Evolutionary conservation across 495 filamentous ascomycete species (phyloP).

Genomic region (Aspergillus coremiiformis): DNA sequence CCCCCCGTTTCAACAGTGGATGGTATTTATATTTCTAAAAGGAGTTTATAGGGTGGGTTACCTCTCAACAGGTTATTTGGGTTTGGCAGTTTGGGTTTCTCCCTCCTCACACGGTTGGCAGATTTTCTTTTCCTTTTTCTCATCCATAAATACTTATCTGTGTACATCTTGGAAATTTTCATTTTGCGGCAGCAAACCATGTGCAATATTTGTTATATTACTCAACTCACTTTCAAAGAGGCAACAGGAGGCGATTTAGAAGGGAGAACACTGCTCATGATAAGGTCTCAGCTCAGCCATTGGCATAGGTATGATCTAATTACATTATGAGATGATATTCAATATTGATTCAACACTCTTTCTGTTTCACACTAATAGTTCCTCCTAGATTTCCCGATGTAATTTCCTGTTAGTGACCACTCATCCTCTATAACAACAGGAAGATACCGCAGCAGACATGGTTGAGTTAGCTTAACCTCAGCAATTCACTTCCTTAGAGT

Average conservation of each 20-base stretch:
- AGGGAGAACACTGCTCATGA: neutral
- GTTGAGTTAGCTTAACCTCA: neutral
- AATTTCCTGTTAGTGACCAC: neutral
- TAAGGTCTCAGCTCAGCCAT: neutral
- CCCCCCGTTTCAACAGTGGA: constrained; percentile 22
- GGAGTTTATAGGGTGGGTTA: constrained; percentile 36
- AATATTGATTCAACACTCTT: neutral
- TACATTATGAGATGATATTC: neutral
- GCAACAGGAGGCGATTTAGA: neutral
- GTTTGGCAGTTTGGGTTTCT: constrained; percentile 13
- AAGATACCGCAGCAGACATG: neutral
- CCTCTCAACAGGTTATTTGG: constrained; percentile 32
- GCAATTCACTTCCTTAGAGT: neutral
- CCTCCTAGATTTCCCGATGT: neutral
- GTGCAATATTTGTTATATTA: neutral
- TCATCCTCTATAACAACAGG: neutral
- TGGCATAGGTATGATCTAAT: neutral
- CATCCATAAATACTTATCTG: neutral
- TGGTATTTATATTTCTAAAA: constrained; percentile 21
- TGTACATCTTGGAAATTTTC: neutral
- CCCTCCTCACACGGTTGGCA: neutral
- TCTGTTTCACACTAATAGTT: neutral
- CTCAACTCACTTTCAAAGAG: neutral
- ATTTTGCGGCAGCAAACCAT: neutral
- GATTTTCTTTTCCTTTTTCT: neutral